Evolutionary conservation across 192 early-diverging fungal species (phyloP).

Genomic region (Coemansia sp.): DNA sequence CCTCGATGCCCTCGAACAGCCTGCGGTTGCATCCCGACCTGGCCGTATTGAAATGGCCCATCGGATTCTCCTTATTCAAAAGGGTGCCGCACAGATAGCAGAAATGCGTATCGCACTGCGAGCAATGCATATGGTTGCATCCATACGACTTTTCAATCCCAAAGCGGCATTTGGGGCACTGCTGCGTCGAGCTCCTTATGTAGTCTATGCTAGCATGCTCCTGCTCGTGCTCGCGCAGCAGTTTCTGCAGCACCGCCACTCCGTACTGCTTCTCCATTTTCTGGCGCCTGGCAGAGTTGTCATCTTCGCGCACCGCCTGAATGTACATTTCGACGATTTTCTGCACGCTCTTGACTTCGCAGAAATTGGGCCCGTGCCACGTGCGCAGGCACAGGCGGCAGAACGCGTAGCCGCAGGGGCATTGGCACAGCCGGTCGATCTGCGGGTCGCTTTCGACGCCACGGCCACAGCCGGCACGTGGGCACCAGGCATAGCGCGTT

Average conservation of each 20-base stretch:
- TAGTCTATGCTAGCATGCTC: not conserved
- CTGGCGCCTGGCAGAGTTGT: not conserved
- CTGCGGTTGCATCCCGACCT: conserved; percentile 9
- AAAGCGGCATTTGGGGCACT: conserved; percentile 19
- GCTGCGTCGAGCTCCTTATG: conserved; percentile 2
- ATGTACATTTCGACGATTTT: conserved; percentile 10
- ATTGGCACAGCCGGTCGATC: conserved; percentile 7
- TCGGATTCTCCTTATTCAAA: conserved; percentile 6
- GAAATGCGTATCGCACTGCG: conserved; percentile 21
- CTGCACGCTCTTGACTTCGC: conserved; percentile 6
- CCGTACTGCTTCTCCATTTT: conserved; percentile 20
- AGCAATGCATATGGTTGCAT: conserved; percentile 31
- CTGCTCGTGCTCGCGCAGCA: conserved; percentile 5
- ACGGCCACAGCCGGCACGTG: conserved; percentile 12
- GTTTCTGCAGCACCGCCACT: not conserved
- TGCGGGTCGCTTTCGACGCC: conserved; percentile 6
- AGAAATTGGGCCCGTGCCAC: conserved; percentile 26
- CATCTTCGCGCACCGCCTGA: not conserved
- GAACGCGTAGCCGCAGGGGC: conserved; percentile 20
- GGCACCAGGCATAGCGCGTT: conserved; percentile 16
- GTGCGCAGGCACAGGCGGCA: conserved; percentile 18
- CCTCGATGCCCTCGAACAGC: conserved; percentile 20
- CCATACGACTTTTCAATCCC: conserved; percentile 20
- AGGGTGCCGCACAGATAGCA: conserved; percentile 25
- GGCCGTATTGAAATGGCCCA: conserved; percentile 9